Percentiles rank a stretch among this genome's conserved stretches.
phyloP scores from a whole-genome alignment of 495 filamentous ascomycete genomes.

The Podospora tetraspora region DNA sequence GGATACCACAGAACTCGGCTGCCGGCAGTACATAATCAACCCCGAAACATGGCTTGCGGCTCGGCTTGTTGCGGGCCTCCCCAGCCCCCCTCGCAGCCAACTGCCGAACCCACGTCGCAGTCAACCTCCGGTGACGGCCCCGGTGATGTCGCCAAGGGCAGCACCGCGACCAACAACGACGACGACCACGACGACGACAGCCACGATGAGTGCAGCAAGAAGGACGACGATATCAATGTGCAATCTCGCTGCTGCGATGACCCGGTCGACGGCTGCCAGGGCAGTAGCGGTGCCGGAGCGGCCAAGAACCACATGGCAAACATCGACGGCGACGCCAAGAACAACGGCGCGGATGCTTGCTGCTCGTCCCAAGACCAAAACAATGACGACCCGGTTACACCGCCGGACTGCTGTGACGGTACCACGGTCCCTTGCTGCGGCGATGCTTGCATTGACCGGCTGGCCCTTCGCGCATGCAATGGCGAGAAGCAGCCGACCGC shows the following conservation, averaged over 20 bases:
- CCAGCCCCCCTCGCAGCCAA: not conserved
- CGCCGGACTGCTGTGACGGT: constrained; percentile 32
- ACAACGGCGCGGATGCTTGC: not conserved
- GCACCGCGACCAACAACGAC: not conserved
- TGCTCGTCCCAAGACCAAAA: constrained; percentile 4
- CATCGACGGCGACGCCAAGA: not conserved
- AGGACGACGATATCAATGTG: not conserved
- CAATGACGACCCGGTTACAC: constrained; percentile 7
- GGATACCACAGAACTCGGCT: not conserved
- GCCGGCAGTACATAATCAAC: not conserved
- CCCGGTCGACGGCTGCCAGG: not conserved
- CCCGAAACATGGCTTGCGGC: constrained; percentile 19
- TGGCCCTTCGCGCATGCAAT: constrained; percentile 40
- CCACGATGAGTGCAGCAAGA: not conserved
- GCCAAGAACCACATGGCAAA: not conserved
- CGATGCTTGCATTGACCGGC: constrained; percentile 43
- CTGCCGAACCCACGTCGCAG: not conserved
- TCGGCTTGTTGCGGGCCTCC: constrained; percentile 19
- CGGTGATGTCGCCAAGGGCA: not conserved
- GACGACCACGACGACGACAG: not conserved
- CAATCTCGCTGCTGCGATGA: not conserved
- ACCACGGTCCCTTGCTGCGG: constrained; percentile 33
- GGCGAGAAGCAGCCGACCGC: constrained; percentile 13
- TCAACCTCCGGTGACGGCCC: not conserved
- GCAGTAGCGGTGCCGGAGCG: not conserved